Evolutionary conservation across 192 early-diverging fungal genomes (phyloP), one percentile per base, ranked within the genome.

Genomic region (Dimargaris xerosporica): DNA sequence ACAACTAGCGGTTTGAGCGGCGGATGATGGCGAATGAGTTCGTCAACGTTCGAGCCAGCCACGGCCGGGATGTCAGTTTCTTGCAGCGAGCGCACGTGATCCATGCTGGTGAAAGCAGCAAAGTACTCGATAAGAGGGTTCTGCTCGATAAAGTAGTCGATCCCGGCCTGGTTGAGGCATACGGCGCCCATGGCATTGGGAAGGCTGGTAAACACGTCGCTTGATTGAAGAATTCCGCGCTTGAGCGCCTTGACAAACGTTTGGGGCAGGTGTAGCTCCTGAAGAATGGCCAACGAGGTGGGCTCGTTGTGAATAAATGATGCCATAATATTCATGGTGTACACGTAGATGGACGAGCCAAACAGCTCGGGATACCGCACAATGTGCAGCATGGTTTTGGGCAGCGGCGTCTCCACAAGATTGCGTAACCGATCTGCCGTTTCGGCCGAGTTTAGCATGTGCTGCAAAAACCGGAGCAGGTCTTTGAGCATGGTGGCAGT

Each of bases 271-370:
- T 83, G 80, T 10, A 84, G 76, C 70, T 99, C 96, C 69, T 99
- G 96, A 43, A 99, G 78, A 58, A 99, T 95, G 11, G 87, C 70
- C 29, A 99, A 72, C 16, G 83, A 91, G 0, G 94, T 97, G 1
- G 96, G 96, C 62, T 99, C 96, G 65, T 99, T 99, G 67, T 99
- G 92, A 43, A 99, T 91, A 54, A 99, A 88, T 5, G 89, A 91
- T 0, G 94, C 84, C 81, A 90, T 92, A 44, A 94, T 87, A 66
- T 94, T 92, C 63, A 93, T 86, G 0, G 91, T 91, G 53, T 88
- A 76, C 19, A 91, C 90, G 66, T 88, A 92, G 4, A 93, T 76
- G 55, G 85, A 87, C 44, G 76, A 80, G 28, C 91, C 91, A 72
- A 93, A 95, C 23, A 83, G 75, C 11, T 78, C 75, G 0, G 87